These are phyloP conservation scores for Chlorella variabilis DNA, from an alignment of 163 green algal genomes.

Conservation along the genomic window DNA sequence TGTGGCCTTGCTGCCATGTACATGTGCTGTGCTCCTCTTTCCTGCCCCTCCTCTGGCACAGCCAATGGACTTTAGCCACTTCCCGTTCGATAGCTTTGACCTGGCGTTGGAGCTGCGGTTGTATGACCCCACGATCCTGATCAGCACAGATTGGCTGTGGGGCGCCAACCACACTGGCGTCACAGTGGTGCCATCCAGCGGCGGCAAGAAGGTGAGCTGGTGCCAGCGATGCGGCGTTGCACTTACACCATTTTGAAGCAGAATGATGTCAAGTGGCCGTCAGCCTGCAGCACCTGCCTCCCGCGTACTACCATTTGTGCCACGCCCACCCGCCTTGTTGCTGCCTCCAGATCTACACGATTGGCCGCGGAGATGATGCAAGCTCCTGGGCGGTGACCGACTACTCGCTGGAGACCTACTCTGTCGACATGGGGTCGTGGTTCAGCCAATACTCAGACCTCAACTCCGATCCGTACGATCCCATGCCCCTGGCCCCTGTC, in stretches of 20 bases:
- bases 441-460: conserved; percentile 8
- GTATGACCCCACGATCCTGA: not conserved
- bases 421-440: not conserved
- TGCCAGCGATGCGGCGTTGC: too few species aligned
- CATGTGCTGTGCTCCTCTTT: not conserved
- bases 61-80: not conserved
- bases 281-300: too few species aligned
- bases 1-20: too few species aligned
- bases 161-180: not conserved
- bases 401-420: not conserved
- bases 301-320: too few species aligned
- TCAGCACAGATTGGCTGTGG: not conserved
- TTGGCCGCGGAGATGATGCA: conserved; percentile 7
- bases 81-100: conserved; percentile 16
- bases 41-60: not conserved
- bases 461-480: not conserved
- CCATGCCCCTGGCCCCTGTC: conserved; percentile 7
- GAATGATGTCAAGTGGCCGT: too few species aligned
- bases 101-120: conserved; percentile 1
- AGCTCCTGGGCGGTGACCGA: not conserved
- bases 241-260: too few species aligned
- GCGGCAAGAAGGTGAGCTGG: conserved; percentile 1
- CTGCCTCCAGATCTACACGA: conserved; percentile 1
- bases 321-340: too few species aligned
- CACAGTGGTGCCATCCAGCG: not conserved